These are phyloP conservation scores for Gracilaria gracilis DNA, from an alignment of 23 red algal genomes.

Conservation along the genomic window DNA sequence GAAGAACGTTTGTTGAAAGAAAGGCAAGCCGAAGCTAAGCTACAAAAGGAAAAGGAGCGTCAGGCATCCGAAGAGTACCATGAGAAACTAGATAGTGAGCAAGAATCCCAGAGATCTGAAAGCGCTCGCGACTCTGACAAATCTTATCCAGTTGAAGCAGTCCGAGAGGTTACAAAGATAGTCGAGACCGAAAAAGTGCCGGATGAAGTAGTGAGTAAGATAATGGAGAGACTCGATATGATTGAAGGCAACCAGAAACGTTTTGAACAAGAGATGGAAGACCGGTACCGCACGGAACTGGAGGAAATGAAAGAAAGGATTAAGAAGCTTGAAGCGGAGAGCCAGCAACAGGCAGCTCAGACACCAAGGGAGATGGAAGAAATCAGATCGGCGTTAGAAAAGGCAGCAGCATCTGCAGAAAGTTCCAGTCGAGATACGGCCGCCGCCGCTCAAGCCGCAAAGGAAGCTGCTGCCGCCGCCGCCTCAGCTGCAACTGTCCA, in stretches of 20 bases:
- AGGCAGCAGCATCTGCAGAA: conserved; percentile 60
- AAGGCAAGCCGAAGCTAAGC: not conserved
- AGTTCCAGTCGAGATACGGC: conserved; percentile 58
- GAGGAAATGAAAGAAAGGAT: conserved; percentile 26
- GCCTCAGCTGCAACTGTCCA: conserved; percentile 21
- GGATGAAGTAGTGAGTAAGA: conserved; percentile 35
- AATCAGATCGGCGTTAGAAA: conserved; percentile 39
- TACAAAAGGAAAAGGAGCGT: not conserved
- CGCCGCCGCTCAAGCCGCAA: conserved; percentile 56
- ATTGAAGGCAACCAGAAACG: conserved; percentile 75
- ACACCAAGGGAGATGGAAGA: conserved; percentile 54
- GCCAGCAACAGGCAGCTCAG: conserved; percentile 5
- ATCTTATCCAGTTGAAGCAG: not conserved
- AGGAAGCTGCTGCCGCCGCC: conserved; percentile 46
- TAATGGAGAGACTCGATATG: conserved; percentile 51
- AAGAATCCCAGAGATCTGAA: conserved; percentile 5
- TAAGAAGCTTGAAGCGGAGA: conserved; percentile 23
- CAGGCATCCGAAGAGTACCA: not conserved
- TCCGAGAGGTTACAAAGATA: conserved; percentile 15
- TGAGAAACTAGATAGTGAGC: not conserved
- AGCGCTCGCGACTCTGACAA: conserved; percentile 8
- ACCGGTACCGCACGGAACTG: conserved; percentile 44
- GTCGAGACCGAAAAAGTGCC: conserved; percentile 11
- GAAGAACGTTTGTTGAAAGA: conserved; percentile 16
- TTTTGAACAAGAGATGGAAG: conserved; percentile 59